Percentiles rank a stretch among this genome's conserved stretches.
These are phyloP conservation scores for Globisporangium barbulae DNA, from an alignment of 352 stramenopile genomes.

Conservation along the genomic window DNA sequence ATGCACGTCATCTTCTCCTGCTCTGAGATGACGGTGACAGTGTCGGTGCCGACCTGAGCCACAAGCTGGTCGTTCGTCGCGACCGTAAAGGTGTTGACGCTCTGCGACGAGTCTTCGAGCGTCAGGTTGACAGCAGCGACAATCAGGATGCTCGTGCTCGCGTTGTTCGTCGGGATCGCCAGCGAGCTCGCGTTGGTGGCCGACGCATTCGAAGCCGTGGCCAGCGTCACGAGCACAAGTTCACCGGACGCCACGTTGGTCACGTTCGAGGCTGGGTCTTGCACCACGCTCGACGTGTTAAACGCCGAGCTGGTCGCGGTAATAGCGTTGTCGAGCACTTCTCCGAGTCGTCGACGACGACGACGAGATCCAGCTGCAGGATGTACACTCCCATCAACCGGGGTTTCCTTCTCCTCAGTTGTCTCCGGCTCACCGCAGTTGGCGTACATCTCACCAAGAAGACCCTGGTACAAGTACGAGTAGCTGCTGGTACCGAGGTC, in stretches of 20 bases:
- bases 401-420: not conserved
- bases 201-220: not conserved
- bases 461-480: constrained; percentile 11
- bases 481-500: constrained; percentile 17
- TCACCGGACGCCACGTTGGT: constrained; percentile 8
- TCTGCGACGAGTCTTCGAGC: constrained; percentile 1
- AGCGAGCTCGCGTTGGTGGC: constrained; percentile 1
- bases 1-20: constrained; percentile 42
- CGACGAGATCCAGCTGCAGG: not conserved
- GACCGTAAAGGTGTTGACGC: constrained; percentile 10
- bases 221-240: constrained; percentile 11
- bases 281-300: not conserved
- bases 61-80: constrained; percentile 10
- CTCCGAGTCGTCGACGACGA: not conserved
- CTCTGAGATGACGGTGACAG: not conserved
- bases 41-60: not conserved
- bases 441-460: constrained; percentile 13
- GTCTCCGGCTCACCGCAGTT: constrained; percentile 8
- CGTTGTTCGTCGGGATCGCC: not conserved
- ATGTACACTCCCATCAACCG: not conserved
- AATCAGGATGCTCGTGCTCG: constrained; percentile 2
- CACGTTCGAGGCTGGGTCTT: constrained; percentile 3
- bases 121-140: constrained; percentile 12
- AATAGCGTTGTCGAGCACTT: constrained; percentile 1
- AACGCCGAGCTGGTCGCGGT: constrained; percentile 1